A percentile compares a stretch with the other conserved stretches of the same genome.
These are phyloP conservation scores for Cnidoscolus chayamansa DNA, from an alignment of 441 rosid species.

Conservation along the genomic window DNA sequence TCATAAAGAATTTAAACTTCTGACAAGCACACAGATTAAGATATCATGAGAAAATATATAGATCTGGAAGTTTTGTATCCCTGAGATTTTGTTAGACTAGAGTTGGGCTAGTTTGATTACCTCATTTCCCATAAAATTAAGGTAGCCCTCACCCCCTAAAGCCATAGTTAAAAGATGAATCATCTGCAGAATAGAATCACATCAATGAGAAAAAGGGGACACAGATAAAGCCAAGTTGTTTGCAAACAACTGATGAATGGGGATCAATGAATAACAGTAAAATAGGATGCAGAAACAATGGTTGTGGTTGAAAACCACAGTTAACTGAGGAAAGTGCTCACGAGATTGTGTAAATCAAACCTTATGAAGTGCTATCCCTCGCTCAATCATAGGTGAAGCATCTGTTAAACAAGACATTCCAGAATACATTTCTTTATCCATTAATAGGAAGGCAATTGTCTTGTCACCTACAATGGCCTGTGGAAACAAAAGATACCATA, in stretches of 20 bases:
- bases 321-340: not conserved
- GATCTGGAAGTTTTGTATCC: constrained; percentile 7
- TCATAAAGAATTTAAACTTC: not conserved
- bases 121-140: constrained; percentile 90
- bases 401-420: constrained; percentile 70
- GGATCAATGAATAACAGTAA: not conserved
- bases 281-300: constrained; percentile 12
- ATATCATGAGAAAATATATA: not conserved
- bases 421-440: constrained; percentile 80
- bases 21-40: not conserved
- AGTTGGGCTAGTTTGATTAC: constrained; percentile 31
- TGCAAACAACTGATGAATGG: not conserved
- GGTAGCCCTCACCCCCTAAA: constrained; percentile 84
- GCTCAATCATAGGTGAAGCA: constrained; percentile 52
- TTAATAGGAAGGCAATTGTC: constrained; percentile 64
- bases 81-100: constrained; percentile 11
- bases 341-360: constrained; percentile 33
- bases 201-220: constrained; percentile 10
- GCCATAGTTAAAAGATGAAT: constrained; percentile 79
- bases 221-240: not conserved
- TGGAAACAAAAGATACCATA: constrained; percentile 22
- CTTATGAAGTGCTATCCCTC: constrained; percentile 87
- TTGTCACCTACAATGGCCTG: constrained; percentile 89
- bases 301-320: not conserved
- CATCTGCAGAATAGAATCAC: constrained; percentile 47